These are phyloP conservation scores for Emericellopsis atlantica DNA, from an alignment of 2,329 filamentous ascomycete genomes.

Conservation along the genomic window DNA sequence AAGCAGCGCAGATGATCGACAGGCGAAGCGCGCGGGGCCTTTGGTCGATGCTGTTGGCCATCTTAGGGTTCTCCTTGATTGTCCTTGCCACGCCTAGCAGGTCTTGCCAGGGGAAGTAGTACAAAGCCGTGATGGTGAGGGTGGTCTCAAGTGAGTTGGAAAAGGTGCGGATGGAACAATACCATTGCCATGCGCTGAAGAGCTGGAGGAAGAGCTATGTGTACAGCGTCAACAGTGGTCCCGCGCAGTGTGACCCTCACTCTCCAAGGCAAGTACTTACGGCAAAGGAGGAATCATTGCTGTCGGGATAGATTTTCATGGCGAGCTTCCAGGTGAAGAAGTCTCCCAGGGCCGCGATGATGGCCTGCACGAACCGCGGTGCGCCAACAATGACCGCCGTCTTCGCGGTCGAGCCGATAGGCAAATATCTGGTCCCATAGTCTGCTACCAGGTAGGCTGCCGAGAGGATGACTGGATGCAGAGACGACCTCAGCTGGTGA, in stretches of 20 bases:
- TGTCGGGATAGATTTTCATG: constrained; percentile 51
- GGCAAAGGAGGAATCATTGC: constrained; percentile 52
- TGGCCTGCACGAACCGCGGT: constrained; percentile 65
- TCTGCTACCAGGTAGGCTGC: constrained; percentile 55
- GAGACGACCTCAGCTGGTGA: constrained; percentile 72
- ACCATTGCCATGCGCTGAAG: constrained; percentile 75
- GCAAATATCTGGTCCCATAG: constrained; percentile 38
- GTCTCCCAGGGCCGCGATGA: constrained; percentile 67
- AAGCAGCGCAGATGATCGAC: constrained; percentile 63
- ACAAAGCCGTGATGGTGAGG: constrained; percentile 66
- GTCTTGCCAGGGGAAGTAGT: constrained; percentile 78
- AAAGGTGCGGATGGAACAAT: constrained; percentile 82
- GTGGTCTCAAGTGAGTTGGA: constrained; percentile 92
- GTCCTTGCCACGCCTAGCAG: constrained; percentile 33
- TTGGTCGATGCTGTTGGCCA: constrained; percentile 6
- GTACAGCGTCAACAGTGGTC: no score
- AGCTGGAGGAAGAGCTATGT: constrained; percentile 22
- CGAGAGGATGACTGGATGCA: constrained; percentile 84
- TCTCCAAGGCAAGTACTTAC: constrained; percentile 32
- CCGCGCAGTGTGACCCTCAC: no score
- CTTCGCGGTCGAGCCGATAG: constrained; percentile 38
- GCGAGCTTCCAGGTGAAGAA: constrained; percentile 82
- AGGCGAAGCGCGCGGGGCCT: constrained; percentile 24
- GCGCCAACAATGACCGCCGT: constrained; percentile 57
- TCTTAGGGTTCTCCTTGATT: constrained; percentile 25